These are phyloP conservation scores for Fusarium buharicum DNA, from an alignment of 2,329 filamentous ascomycete species.

Conservation along the genomic window DNA sequence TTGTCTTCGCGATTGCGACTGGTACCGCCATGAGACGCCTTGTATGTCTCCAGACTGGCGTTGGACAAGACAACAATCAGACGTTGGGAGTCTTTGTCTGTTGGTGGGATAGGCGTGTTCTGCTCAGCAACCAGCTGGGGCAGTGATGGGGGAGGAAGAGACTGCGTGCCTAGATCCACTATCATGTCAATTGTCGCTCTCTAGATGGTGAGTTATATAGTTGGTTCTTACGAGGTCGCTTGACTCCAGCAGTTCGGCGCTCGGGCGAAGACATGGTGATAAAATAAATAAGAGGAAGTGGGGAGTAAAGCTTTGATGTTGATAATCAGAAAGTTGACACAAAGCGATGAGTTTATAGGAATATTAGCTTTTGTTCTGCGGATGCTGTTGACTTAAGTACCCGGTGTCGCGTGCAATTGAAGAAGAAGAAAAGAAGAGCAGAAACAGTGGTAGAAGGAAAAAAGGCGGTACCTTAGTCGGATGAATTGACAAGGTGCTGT, in stretches of 20 bases:
- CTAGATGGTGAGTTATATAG: conserved; percentile 5
- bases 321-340: conserved; percentile 11
- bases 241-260: conserved; percentile 53
- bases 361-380: neutral
- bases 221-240: conserved; percentile 55
- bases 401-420: conserved; percentile 18
- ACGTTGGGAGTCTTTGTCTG: conserved; percentile 89
- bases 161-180: conserved; percentile 79
- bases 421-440: conserved; percentile 17
- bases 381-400: neutral
- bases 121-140: conserved; percentile 95
- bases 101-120: conserved; percentile 81
- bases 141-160: conserved; percentile 88
- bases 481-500: conserved; percentile 18
- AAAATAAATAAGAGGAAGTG: conserved; percentile 17
- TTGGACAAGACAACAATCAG: conserved; percentile 97
- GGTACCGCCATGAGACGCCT: conserved; percentile 79
- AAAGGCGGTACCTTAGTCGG: conserved; percentile 7
- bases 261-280: conserved; percentile 55
- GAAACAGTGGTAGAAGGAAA: conserved; percentile 14
- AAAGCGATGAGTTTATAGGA: neutral
- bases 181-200: conserved; percentile 32
- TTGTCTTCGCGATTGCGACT: conserved; percentile 84
- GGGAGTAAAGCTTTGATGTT: conserved; percentile 18
- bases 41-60: conserved; percentile 97